Evolutionary conservation across 2,329 filamentous ascomycete species (phyloP), one percentile per base, ranked within the genome.

Genomic region (Aspergillus candidus): DNA sequence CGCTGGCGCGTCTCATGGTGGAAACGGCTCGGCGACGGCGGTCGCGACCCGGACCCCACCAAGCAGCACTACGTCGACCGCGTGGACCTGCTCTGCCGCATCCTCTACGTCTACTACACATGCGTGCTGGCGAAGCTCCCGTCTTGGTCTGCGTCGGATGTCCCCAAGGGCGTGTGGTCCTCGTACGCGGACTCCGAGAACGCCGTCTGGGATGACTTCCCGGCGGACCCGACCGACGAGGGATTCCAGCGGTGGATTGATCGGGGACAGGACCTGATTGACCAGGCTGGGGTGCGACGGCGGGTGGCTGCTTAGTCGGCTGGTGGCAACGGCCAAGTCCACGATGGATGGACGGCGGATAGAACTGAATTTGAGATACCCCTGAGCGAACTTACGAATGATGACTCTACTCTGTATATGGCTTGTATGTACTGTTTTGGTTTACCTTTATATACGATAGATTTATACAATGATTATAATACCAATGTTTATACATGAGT

Each of bases 51-150:
- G 3, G 66, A 68, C 17, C 65, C 63, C 1, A 60, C 55, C 32
- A 59, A 67, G 52, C 65, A 67, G 44, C 61, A 66, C 33, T 70
- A 69, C 31, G 57, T 67, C 33, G 60, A 66, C 22, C 64, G 68
- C 4, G 69, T 70, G 7, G 61, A 65, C 32, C 52, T 64, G 14
- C 61, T 72, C 11, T 71, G 69, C 53, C 58, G 67, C 35, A 67
- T 71, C 34, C 60, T 73, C 6, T 72, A 72, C 45, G 70, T 72
- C 35, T 72, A 72, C 53, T 72, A 71, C 48, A 72, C 67, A 15
- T 68, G 62, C 40, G 65, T 71, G 3, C 52, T 67, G 31, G 65
- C 68, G 12, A 71, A 70, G 46, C 51, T 71, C 12, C 67, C 64
- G 1, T 64, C 67, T 1, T 70, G 68, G 65, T 63, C 57, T 4